These are phyloP conservation scores for Porcisia deanei DNA, from an alignment of 208 protist genomes.

Conservation along the genomic window DNA sequence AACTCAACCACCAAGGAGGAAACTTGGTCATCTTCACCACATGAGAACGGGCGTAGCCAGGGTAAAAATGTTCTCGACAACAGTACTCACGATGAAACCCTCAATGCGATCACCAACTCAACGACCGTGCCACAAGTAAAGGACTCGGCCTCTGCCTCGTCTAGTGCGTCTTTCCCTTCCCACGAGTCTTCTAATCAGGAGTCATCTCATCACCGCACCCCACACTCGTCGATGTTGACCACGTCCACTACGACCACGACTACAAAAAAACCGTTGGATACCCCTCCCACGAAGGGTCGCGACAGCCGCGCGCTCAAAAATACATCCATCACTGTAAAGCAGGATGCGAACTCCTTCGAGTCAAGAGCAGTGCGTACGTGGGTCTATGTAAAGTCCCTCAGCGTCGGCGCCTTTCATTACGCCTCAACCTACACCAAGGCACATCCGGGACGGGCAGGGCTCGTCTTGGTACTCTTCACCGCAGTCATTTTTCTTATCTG, in stretches of 20 bases:
- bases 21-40: background rate
- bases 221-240: background rate
- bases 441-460: constrained; percentile 5
- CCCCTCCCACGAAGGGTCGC: background rate
- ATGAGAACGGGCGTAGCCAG: too few species aligned
- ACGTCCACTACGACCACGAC: constrained; percentile 6
- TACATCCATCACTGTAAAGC: background rate
- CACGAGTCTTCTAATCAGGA: background rate
- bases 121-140: background rate
- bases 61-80: background rate
- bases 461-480: constrained; percentile 11
- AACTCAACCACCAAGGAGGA: too few species aligned
- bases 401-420: background rate
- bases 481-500: constrained; percentile 25
- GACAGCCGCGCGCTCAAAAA: constrained; percentile 2
- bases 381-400: constrained; percentile 2
- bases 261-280: constrained; percentile 4
- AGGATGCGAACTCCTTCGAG: background rate
- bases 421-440: constrained; percentile 5
- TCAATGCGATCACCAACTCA: background rate
- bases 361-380: background rate
- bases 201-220: background rate
- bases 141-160: background rate
- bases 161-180: background rate
- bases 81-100: background rate